These are phyloP conservation scores for Rhododendron ferrugineum DNA, from an alignment of 148 eudicot species.

Conservation along the genomic window DNA sequence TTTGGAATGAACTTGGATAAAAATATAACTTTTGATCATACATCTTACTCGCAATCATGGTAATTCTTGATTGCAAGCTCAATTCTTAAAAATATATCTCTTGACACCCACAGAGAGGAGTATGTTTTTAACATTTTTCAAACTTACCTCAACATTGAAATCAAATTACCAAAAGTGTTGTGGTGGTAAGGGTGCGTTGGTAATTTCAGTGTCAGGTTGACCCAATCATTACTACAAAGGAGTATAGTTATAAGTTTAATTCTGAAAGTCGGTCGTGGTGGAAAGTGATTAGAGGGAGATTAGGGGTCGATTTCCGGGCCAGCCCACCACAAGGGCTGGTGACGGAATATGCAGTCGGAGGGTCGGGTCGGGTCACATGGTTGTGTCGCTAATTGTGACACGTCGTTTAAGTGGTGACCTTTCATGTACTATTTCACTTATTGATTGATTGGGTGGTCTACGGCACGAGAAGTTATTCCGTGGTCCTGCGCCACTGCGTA, in stretches of 20 bases:
- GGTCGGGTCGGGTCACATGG: background rate
- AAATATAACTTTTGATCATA: too few species aligned
- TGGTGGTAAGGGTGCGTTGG: background rate
- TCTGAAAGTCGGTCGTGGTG: background rate
- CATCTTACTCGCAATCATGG: too few species aligned
- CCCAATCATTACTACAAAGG: background rate
- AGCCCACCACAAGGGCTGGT: background rate
- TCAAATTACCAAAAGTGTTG: background rate
- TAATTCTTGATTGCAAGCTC: too few species aligned
- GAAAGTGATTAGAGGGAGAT: background rate
- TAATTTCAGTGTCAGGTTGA: background rate
- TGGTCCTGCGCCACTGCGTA: background rate
- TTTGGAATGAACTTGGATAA: too few species aligned
- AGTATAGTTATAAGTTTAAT: background rate
- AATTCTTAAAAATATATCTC: too few species aligned
- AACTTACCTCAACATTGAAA: background rate
- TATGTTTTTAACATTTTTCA: too few species aligned
- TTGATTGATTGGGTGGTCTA: background rate
- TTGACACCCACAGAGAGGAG: too few species aligned
- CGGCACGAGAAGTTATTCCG: background rate
- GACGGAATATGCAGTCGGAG: background rate
- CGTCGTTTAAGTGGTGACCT: background rate
- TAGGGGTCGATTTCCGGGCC: background rate
- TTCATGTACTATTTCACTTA: background rate
- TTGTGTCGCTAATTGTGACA: background rate